A percentile compares a stretch with the other conserved stretches of the same genome.
These are phyloP conservation scores for Serendipita vermifera DNA, from an alignment of 768 basidiomycete species.

Conservation along the genomic window DNA sequence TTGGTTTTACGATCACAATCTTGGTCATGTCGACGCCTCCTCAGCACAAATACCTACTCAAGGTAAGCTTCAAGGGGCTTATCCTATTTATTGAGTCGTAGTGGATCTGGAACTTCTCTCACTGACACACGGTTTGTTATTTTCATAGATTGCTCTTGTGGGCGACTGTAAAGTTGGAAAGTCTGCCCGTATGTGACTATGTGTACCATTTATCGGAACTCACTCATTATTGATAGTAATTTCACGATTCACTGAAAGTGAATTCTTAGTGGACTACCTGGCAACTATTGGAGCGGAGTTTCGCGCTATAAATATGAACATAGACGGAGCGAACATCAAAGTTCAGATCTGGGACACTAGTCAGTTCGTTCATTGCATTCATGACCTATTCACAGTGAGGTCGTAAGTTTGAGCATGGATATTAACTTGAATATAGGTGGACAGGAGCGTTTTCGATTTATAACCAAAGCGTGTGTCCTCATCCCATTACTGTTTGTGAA, in stretches of 20 bases:
- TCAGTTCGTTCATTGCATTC: constrained; percentile 26
- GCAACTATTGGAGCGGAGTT: constrained; percentile 99
- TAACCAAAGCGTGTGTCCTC: constrained; percentile 32
- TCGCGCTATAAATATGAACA: constrained; percentile 84
- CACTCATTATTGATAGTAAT: constrained; percentile 85
- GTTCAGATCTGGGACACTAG: constrained; percentile 99
- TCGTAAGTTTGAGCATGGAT: neutral
- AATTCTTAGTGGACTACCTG: constrained; percentile 98
- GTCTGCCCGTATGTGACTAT: too few relatives aligned
- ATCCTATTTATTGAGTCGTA: too few relatives aligned
- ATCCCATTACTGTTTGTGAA: neutral
- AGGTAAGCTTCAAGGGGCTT: too few relatives aligned
- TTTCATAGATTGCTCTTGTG: too few relatives aligned
- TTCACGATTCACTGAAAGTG: constrained; percentile 97
- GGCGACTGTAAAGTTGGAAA: too few relatives aligned
- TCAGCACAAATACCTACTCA: too few relatives aligned
- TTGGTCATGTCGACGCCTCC: too few relatives aligned
- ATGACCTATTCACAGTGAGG: neutral
- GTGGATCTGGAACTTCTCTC: too few relatives aligned
- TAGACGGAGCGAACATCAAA: constrained; percentile 95
- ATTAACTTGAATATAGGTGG: constrained; percentile 24
- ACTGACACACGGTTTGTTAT: too few relatives aligned
- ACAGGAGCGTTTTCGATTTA: constrained; percentile 39
- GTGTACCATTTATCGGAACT: too few relatives aligned
- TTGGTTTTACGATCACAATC: too few relatives aligned